A percentile compares a stretch with the other conserved stretches of the same genome.
Conservation (phyloP, 768 basidiomycete genomes). For the Gautieria morchelliformis region DNA sequence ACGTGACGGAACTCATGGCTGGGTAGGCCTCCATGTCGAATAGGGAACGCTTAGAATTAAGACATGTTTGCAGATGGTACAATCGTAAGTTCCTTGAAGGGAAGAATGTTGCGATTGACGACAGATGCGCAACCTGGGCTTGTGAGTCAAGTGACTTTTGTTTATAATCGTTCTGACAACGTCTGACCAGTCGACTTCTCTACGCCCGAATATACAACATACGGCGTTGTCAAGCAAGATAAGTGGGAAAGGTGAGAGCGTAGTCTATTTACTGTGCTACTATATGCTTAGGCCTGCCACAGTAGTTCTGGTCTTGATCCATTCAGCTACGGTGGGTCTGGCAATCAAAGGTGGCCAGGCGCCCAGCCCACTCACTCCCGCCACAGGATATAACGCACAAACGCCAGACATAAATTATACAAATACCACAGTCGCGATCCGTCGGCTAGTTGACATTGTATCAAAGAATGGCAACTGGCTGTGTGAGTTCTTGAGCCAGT, state of each 20-base stretch:
- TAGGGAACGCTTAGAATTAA: not conserved
- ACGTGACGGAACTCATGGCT: constrained; percentile 2
- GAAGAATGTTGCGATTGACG: constrained; percentile 3
- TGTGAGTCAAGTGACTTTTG: not conserved
- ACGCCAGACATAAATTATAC: constrained; percentile 31
- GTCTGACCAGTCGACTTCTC: constrained; percentile 34
- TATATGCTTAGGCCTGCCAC: not conserved
- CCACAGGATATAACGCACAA: not conserved
- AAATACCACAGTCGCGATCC: constrained; percentile 38
- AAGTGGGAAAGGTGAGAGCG: constrained; percentile 54
- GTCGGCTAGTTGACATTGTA: constrained; percentile 45
- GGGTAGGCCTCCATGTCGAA: not conserved
- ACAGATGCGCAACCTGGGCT: constrained; percentile 1
- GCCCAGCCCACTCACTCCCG: too few species aligned
- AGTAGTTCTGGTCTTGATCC: constrained; percentile 2
- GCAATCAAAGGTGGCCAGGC: too few species aligned
- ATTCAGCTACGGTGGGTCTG: not conserved
- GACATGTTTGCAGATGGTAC: not conserved
- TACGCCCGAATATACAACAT: constrained; percentile 45
- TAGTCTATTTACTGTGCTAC: constrained; percentile 13
- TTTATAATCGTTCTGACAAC: not conserved
- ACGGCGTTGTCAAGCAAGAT: constrained; percentile 34
- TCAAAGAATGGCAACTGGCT: constrained; percentile 51
- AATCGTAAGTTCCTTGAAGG: constrained; percentile 4
- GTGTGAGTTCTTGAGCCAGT: not conserved